Conservation (phyloP, 176 grass and related monocot genomes). For the Pontederia crassipes region DNA sequence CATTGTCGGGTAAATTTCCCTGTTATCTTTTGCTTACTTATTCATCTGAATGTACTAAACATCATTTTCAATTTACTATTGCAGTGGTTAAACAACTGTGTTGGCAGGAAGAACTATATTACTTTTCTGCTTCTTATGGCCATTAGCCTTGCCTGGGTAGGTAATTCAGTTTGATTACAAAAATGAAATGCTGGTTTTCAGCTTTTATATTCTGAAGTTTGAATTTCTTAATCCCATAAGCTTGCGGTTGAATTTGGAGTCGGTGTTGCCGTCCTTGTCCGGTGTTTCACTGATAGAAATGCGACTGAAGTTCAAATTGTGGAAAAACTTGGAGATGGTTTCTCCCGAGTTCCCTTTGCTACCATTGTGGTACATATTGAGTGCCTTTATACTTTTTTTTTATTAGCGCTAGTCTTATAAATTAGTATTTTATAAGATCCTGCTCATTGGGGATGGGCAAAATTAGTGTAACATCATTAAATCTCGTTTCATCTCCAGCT, state of each 20-base stretch:
- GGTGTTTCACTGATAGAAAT: constrained; percentile 16
- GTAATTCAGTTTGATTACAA: not conserved
- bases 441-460: too few species aligned
- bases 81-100: constrained; percentile 26
- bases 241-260: constrained; percentile 22
- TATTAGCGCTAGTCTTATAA: too few species aligned
- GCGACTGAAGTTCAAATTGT: constrained; percentile 16
- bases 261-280: constrained; percentile 16
- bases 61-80: not conserved
- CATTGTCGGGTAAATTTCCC: constrained; percentile 14
- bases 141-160: constrained; percentile 20
- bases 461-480: too few species aligned
- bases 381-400: too few species aligned
- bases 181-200: not conserved
- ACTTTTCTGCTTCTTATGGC: constrained; percentile 18
- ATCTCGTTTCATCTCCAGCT: too few species aligned
- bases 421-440: too few species aligned
- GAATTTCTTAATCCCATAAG: not conserved
- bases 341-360: constrained; percentile 11
- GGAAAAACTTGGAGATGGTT: constrained; percentile 19
- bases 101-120: constrained; percentile 19
- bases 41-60: not conserved
- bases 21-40: constrained; percentile 1
- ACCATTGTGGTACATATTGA: constrained; percentile 17
- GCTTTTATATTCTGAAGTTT: not conserved